Percentiles rank a stretch among this genome's conserved stretches.
These are phyloP conservation scores for Elsinoe australis DNA, from an alignment of 2,329 filamentous ascomycete genomes.

Conservation along the genomic window DNA sequence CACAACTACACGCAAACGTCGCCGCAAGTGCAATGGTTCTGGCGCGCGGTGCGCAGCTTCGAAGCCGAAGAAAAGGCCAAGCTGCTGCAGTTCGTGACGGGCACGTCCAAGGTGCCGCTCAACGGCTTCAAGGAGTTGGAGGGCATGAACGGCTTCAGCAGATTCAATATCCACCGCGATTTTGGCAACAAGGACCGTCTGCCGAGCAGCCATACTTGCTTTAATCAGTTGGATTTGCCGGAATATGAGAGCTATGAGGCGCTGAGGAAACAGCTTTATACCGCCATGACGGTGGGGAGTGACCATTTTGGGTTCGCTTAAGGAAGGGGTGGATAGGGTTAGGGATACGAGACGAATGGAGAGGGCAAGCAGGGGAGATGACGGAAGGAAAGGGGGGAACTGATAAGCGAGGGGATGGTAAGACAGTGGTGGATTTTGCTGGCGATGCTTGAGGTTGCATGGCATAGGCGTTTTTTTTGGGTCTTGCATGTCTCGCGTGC, in stretches of 20 bases:
- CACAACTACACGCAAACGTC: slow-evolving; percentile 95
- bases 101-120: slow-evolving; percentile 93
- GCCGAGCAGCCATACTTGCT: slow-evolving; percentile 95
- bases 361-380: background rate
- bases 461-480: background rate
- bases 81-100: slow-evolving; percentile 93
- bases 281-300: slow-evolving; percentile 94
- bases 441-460: background rate
- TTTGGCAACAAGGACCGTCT: slow-evolving; percentile 94
- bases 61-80: slow-evolving; percentile 99
- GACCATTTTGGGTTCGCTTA: slow-evolving; percentile 97
- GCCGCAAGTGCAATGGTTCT: slow-evolving; percentile 99
- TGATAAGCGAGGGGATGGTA: background rate
- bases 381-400: background rate
- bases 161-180: slow-evolving; percentile 98
- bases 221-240: slow-evolving; percentile 97
- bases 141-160: slow-evolving; percentile 96
- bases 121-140: slow-evolving; percentile 99
- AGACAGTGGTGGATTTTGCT: background rate
- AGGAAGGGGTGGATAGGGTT: background rate
- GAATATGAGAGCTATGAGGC: slow-evolving; percentile 96
- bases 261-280: slow-evolving; percentile 79
- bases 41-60: slow-evolving; percentile 92
- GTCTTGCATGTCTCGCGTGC: slow-evolving; percentile 10
- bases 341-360: background rate